Percentiles rank a stretch among this genome's conserved stretches.
Evolutionary conservation across 2,329 filamentous ascomycete species (phyloP).

Genomic region (Fusarium abutilonis): DNA sequence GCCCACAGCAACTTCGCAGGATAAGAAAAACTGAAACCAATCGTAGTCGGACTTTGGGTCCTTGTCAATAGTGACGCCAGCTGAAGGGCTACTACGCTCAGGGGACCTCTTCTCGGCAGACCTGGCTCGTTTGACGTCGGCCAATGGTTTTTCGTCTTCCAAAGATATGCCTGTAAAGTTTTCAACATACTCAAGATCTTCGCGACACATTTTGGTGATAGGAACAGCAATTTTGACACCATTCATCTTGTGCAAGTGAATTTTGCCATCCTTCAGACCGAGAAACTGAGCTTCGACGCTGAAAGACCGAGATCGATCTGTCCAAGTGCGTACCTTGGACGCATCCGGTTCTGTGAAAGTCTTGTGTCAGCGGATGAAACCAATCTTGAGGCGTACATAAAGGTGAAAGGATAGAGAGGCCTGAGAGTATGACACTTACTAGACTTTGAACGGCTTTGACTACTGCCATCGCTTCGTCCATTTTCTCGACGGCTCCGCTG

Average conservation of each 20-base stretch:
- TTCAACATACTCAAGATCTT: constrained; percentile 96
- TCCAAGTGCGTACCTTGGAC: constrained; percentile 89
- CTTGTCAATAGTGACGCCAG: constrained; percentile 70
- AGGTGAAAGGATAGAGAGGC: neutral
- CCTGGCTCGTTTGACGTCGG: constrained; percentile 75
- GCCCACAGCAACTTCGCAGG: constrained; percentile 89
- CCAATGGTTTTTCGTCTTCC: constrained; percentile 93
- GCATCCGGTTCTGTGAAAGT: constrained; percentile 76
- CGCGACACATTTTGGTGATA: constrained; percentile 91
- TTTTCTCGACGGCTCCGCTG: constrained; percentile 78
- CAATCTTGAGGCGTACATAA: neutral
- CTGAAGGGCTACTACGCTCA: constrained; percentile 49
- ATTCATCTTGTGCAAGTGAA: constrained; percentile 97
- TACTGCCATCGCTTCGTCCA: constrained; percentile 65
- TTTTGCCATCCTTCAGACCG: constrained; percentile 92
- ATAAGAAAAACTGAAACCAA: constrained; percentile 98
- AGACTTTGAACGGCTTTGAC: constrained; percentile 69
- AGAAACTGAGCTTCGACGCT: constrained; percentile 98
- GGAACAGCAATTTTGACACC: constrained; percentile 98
- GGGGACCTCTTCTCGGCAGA: constrained; percentile 44
- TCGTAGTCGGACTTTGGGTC: constrained; percentile 81
- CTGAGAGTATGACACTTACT: constrained; percentile 66
- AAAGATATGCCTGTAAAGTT: constrained; percentile 85
- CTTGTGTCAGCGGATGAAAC: constrained; percentile 19
- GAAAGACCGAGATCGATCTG: constrained; percentile 93